Percentiles rank a stretch among this genome's conserved stretches.
phyloP scores from a whole-genome alignment of 73 alveolate species.

The Tetrahymena elliotti region DNA sequence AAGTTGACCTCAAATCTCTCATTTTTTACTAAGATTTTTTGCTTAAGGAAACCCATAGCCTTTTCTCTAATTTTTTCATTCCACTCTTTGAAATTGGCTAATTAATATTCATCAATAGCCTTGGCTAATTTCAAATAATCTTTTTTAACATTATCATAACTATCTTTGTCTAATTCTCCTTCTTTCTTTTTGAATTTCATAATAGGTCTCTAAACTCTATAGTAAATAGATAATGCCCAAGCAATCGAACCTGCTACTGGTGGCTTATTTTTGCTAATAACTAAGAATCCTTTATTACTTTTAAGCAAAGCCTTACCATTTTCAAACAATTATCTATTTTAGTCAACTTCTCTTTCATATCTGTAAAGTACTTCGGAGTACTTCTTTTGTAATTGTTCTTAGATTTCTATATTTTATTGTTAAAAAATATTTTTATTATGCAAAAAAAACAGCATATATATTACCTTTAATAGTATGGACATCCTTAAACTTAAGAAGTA shows the following conservation, averaged over 20 bases:
- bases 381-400: slow-evolving; percentile 82
- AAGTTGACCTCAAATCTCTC: slow-evolving; percentile 63
- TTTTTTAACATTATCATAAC: slow-evolving; percentile 70
- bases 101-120: slow-evolving; percentile 76
- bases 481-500: slow-evolving; percentile 86
- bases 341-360: slow-evolving; percentile 81
- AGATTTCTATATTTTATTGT: slow-evolving; percentile 41
- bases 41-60: slow-evolving; percentile 78
- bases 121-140: slow-evolving; percentile 83
- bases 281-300: slow-evolving; percentile 89
- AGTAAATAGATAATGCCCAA: slow-evolving; percentile 95
- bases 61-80: slow-evolving; percentile 69
- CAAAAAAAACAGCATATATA: neutral
- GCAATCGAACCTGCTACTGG: slow-evolving; percentile 98
- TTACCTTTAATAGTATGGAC: slow-evolving; percentile 70
- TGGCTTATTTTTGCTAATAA: slow-evolving; percentile 95
- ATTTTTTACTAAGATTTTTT: slow-evolving; percentile 63
- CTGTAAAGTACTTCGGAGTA: slow-evolving; percentile 77
- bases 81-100: slow-evolving; percentile 85
- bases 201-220: slow-evolving; percentile 89
- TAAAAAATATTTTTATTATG: neutral
- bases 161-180: slow-evolving; percentile 51
- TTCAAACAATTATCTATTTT: slow-evolving; percentile 77
- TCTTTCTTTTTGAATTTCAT: slow-evolving; percentile 59
- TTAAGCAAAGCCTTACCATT: slow-evolving; percentile 79